Conservation (phyloP, 1,139 yeast genomes). For the Candida mesenterica region DNA sequence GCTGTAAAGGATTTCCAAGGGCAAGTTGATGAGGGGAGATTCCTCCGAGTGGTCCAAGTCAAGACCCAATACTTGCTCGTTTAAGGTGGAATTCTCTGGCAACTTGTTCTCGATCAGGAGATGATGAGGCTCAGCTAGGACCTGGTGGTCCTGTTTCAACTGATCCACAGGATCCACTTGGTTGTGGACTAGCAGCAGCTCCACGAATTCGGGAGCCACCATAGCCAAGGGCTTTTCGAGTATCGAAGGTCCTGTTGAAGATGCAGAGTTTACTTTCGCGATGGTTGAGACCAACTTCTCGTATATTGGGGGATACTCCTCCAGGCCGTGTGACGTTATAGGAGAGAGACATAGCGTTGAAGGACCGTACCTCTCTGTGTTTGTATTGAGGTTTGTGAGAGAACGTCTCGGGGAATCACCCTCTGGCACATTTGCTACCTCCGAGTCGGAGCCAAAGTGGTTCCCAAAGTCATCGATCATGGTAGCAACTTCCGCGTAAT, state of each 20-base stretch:
- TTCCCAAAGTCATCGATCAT: background rate
- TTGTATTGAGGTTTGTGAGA: conserved; percentile 1
- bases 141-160: too few species aligned
- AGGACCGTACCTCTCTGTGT: conserved; percentile 13
- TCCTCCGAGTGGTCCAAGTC: conserved; percentile 15
- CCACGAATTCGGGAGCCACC: background rate
- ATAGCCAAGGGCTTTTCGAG: too few species aligned
- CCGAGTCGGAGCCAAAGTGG: background rate
- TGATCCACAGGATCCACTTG: too few species aligned
- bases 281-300: conserved; percentile 1
- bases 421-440: too few species aligned
- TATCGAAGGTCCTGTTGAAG: background rate
- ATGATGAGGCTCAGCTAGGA: too few species aligned
- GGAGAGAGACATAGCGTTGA: conserved; percentile 35
- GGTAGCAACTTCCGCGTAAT: conserved; percentile 1
- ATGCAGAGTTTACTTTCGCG: background rate
- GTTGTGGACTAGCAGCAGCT: too few species aligned
- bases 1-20: conserved; percentile 42
- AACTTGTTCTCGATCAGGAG: too few species aligned
- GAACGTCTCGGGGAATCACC: background rate
- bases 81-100: too few species aligned
- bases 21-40: conserved; percentile 34
- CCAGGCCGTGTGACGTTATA: conserved; percentile 33
- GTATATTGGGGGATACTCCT: background rate
- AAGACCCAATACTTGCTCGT: too few species aligned